Percentiles rank a stretch among this genome's conserved stretches.
phyloP scores from a whole-genome alignment of 805 yeast genomes.

The Wickerhamiella shivajii region DNA sequence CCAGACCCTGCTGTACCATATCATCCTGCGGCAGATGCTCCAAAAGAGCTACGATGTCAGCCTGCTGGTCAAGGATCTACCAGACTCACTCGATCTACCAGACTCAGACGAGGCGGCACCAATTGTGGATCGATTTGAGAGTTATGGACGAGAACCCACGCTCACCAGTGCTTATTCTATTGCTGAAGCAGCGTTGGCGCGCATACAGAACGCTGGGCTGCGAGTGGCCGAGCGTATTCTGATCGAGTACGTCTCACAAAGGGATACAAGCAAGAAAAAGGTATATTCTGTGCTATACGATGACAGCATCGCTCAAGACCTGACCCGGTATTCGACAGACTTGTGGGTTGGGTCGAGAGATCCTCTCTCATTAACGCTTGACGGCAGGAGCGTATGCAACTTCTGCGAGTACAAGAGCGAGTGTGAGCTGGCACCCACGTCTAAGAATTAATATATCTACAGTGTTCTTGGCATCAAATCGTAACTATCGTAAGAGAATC shows the following conservation, averaged over 20 bases:
- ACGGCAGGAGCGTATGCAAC: constrained; percentile 1
- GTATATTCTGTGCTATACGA: not conserved
- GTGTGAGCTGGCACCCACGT: too few relatives aligned
- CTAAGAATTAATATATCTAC: too few relatives aligned
- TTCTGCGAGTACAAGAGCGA: constrained; percentile 1
- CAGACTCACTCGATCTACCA: too few relatives aligned
- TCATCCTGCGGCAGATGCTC: constrained; percentile 13
- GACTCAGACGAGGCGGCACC: not conserved
- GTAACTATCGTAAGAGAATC: too few relatives aligned
- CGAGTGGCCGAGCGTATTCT: not conserved
- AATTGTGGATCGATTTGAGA: not conserved
- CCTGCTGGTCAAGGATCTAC: not conserved
- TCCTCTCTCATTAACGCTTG: not conserved
- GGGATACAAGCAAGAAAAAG: not conserved
- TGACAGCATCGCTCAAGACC: not conserved
- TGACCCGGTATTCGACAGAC: not conserved
- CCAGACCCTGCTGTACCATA: constrained; percentile 21
- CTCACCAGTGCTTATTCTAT: not conserved
- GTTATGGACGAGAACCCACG: not conserved
- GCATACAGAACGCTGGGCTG: not conserved
- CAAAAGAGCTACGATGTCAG: not conserved
- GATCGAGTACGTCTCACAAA: not conserved
- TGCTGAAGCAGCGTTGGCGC: not conserved
- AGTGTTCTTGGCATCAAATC: too few relatives aligned
- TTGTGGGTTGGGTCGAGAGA: constrained; percentile 6